phyloP scores from a whole-genome alignment of 768 basidiomycete genomes.

The Russula sp. region DNA sequence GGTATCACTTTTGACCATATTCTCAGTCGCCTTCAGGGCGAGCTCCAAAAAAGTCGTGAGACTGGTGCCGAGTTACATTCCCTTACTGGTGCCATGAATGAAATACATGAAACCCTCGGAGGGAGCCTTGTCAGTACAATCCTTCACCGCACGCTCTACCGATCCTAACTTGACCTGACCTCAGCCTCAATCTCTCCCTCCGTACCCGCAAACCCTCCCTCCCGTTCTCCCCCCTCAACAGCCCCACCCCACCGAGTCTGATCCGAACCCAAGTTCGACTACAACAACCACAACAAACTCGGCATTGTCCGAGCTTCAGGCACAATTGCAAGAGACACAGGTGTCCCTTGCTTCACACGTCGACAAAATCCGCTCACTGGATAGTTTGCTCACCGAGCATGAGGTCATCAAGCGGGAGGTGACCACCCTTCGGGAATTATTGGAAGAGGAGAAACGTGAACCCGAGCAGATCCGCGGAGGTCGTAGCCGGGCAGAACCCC shows the following conservation, averaged over 20 bases:
- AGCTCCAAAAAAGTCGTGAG: slow-evolving; percentile 93
- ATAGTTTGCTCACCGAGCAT: slow-evolving; percentile 76
- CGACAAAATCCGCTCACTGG: slow-evolving; percentile 77
- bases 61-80: slow-evolving; percentile 81
- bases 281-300: slow-evolving; percentile 27
- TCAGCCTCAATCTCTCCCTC: slow-evolving; percentile 54
- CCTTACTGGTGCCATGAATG: slow-evolving; percentile 70
- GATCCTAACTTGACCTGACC: neutral
- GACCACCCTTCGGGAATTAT: slow-evolving; percentile 56
- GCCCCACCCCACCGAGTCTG: slow-evolving; percentile 24
- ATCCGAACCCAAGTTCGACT: slow-evolving; percentile 15
- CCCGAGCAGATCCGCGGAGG: slow-evolving; percentile 30
- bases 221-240: slow-evolving; percentile 41
- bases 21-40: slow-evolving; percentile 77
- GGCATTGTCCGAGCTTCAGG: slow-evolving; percentile 60
- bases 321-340: slow-evolving; percentile 82
- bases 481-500: slow-evolving; percentile 14
- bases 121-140: slow-evolving; percentile 60
- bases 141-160: neutral
- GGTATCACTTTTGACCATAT: slow-evolving; percentile 92
- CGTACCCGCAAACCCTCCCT: slow-evolving; percentile 59
- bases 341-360: slow-evolving; percentile 65
- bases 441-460: slow-evolving; percentile 59
- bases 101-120: slow-evolving; percentile 88
- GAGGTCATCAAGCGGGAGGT: slow-evolving; percentile 79